A percentile compares a stretch with the other conserved stretches of the same genome.
Conservation (phyloP, 306 rosid species). For the Pyrus betulifolia region DNA sequence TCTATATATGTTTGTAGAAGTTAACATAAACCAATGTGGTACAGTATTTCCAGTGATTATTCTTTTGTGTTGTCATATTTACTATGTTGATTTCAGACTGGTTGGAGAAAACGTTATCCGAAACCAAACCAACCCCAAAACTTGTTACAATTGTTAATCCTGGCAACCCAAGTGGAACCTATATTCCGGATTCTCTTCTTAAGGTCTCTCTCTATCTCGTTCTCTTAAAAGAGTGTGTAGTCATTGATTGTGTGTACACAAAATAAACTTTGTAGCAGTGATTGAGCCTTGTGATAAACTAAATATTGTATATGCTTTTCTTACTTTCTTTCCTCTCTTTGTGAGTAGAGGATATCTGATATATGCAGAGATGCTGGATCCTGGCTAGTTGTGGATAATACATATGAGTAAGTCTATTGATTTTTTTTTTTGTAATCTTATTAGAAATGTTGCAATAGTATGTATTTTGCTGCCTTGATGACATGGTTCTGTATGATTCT, state of each 20-base stretch:
- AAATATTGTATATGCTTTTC: constrained; percentile 17
- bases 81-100: constrained; percentile 55
- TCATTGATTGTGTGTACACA: background rate
- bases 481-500: background rate
- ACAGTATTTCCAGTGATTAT: constrained; percentile 3
- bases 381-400: constrained; percentile 89
- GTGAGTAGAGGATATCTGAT: constrained; percentile 71
- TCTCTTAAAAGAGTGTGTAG: background rate
- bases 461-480: background rate
- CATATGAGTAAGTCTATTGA: constrained; percentile 63
- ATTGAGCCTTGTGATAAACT: background rate
- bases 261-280: constrained; percentile 3
- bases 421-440: background rate
- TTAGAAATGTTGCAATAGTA: background rate
- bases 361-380: constrained; percentile 69
- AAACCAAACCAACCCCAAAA: constrained; percentile 84
- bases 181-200: constrained; percentile 77
- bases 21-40: background rate
- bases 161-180: constrained; percentile 89
- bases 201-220: constrained; percentile 48
- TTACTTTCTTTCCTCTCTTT: constrained; percentile 14
- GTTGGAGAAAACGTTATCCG: constrained; percentile 62
- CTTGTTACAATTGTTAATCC: constrained; percentile 92
- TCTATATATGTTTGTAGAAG: background rate
- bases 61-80: constrained; percentile 5